These are phyloP conservation scores for Marasmius tenuissimus DNA, from an alignment of 1,284 basidiomycete genomes.

Conservation along the genomic window DNA sequence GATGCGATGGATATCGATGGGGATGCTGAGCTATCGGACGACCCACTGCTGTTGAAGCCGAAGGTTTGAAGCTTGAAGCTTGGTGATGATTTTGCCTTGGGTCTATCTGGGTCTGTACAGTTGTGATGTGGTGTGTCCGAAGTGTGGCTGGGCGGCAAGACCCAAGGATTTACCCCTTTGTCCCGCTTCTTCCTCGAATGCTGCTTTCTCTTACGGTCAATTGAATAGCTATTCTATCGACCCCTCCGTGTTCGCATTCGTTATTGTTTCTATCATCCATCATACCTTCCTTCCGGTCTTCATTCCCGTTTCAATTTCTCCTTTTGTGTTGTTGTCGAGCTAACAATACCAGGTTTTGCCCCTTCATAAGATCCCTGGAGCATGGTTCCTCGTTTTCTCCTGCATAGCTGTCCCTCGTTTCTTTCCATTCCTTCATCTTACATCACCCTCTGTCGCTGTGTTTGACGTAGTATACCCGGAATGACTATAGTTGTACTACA, in stretches of 20 bases:
- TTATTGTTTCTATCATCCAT: background rate
- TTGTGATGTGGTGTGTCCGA: too few species aligned
- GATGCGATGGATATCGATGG: background rate
- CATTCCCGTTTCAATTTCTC: background rate
- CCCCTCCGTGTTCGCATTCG: background rate
- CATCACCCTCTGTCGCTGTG: too few species aligned
- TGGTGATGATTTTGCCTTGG: background rate
- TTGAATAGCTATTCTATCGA: background rate
- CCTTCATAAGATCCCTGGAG: background rate
- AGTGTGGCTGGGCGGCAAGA: too few species aligned
- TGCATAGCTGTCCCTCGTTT: too few species aligned
- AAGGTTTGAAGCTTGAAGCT: too few species aligned
- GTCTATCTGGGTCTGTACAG: background rate
- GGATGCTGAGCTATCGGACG: constrained; percentile 8
- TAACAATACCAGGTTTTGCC: background rate
- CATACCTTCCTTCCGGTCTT: background rate
- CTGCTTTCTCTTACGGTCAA: background rate
- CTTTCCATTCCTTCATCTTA: too few species aligned
- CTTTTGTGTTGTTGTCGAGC: background rate
- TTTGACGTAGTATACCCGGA: too few species aligned
- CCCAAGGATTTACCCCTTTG: background rate
- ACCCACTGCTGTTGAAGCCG: constrained; percentile 12
- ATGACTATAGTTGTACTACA: too few species aligned
- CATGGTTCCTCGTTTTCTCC: too few species aligned
- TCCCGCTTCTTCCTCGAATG: background rate